Evolutionary conservation across 441 rosid genomes (phyloP), one percentile per base, ranked within the genome.

Genomic region (Codiaeum variegatum): DNA sequence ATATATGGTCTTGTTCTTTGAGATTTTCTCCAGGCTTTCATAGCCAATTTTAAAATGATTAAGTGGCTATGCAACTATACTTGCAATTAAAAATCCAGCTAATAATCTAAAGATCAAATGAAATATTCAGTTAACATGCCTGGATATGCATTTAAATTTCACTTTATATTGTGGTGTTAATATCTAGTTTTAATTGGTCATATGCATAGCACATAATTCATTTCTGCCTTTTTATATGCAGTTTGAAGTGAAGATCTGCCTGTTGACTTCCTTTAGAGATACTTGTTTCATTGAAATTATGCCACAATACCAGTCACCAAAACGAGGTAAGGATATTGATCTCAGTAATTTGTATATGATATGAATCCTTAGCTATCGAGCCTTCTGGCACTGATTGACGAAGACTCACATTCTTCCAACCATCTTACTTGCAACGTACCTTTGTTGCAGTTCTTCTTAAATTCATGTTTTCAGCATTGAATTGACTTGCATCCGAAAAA

Each of bases 241-340:
- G 98, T 93, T 90, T 86, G 87, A 85, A 36, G 98, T 94, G 62
- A 93, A 91, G 88, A 91, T 93, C 70, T 93, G 98, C 78, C 89
- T 93, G 75, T 80, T 93, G 82, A 93, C 98, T 68, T 93, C 98
- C 52, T 93, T 93, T 79, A 90, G 96, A 76, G 98, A 93, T 75
- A 91, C 94, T 46, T 93, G 97, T 74, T 93, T 93, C 80, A 83
- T 93, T 74, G 97, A 91, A 82, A 93, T 93, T 70, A 79, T 71
- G 76, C 98, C 98, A 51, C 94, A 62, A 56, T 65, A 69, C 79
- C 83, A 87, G 85, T 76, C 91, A 60, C 97, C 97, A 52, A 83
- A 83, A 76, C 75, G 89, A 3, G 97, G 98, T 93, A 79, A 75
- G 88, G n/a, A 49, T 28, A 59, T 55, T 34, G 32, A 59, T 66